Conservation (phyloP, 2,329 filamentous ascomycete species). For the Exophiala sp. region DNA sequence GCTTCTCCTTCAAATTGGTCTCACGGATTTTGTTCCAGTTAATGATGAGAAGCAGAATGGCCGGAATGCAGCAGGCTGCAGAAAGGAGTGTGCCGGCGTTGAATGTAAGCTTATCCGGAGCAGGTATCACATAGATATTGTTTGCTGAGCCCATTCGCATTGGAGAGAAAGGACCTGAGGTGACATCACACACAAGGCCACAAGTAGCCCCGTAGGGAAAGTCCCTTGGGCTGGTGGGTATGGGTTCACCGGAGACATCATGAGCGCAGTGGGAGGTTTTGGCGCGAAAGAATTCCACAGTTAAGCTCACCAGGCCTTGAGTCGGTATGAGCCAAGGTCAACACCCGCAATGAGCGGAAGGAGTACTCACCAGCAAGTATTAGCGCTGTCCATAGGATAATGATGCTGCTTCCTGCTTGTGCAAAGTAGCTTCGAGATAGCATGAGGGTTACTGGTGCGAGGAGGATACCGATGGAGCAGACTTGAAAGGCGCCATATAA, state of each 20-base stretch:
- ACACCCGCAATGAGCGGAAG: neutral
- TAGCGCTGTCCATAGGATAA: conserved; percentile 63
- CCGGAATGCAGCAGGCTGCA: conserved; percentile 63
- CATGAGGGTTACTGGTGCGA: conserved; percentile 60
- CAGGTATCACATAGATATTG: conserved; percentile 62
- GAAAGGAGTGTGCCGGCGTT: conserved; percentile 58
- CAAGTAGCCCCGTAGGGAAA: conserved; percentile 52
- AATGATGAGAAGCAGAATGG: conserved; percentile 58
- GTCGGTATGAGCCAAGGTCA: conserved; percentile 1
- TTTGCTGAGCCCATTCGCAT: conserved; percentile 55
- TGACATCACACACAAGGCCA: conserved; percentile 46
- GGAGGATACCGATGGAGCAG: conserved; percentile 63
- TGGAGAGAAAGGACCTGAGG: conserved; percentile 51
- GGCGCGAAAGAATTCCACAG: conserved; percentile 62
- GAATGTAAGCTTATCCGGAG: conserved; percentile 55
- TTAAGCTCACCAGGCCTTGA: conserved; percentile 58
- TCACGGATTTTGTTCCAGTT: conserved; percentile 64
- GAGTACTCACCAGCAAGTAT: conserved; percentile 53
- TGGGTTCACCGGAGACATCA: conserved; percentile 38
- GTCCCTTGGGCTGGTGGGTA: conserved; percentile 34
- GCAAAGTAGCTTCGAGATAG: conserved; percentile 63
- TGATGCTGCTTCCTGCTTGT: conserved; percentile 60
- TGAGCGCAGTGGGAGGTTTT: conserved; percentile 43
- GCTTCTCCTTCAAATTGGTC: conserved; percentile 52
- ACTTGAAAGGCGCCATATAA: conserved; percentile 66